Conservation (phyloP, 306 rosid genomes). For the Lathyrus tuberosus region DNA sequence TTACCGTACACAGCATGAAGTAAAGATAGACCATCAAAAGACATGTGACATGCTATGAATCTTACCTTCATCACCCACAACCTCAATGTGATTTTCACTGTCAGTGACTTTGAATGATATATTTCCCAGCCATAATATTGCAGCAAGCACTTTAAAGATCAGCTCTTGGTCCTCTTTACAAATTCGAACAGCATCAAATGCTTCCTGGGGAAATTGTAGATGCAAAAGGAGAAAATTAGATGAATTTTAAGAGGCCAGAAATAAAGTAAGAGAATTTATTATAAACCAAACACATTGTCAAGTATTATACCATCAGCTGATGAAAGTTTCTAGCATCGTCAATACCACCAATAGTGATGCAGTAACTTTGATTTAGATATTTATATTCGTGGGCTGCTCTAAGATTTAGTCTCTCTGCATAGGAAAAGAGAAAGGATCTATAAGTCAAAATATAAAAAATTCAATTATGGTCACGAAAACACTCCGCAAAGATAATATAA, state of each 20-base stretch:
- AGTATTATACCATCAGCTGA: slow-evolving; percentile 62
- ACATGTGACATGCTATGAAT: slow-evolving; percentile 22
- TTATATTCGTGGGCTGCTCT: slow-evolving; percentile 69
- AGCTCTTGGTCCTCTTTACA: slow-evolving; percentile 74
- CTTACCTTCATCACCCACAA: slow-evolving; percentile 84
- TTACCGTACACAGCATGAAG: slow-evolving; percentile 6
- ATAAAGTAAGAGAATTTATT: slow-evolving; percentile 28
- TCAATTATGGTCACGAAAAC: slow-evolving; percentile 39
- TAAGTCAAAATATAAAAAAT: slow-evolving; percentile 32
- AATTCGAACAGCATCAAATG: slow-evolving; percentile 60
- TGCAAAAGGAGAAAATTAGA: slow-evolving; percentile 30
- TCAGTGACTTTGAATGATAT: slow-evolving; percentile 70
- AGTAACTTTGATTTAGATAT: slow-evolving; percentile 82
- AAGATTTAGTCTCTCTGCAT: slow-evolving; percentile 80
- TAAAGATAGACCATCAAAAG: slow-evolving; percentile 20
- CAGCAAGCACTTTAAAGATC: slow-evolving; percentile 70
- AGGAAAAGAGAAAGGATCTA: slow-evolving; percentile 38
- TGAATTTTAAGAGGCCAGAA: slow-evolving; percentile 29
- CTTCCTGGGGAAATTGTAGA: slow-evolving; percentile 56
- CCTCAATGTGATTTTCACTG: slow-evolving; percentile 71
- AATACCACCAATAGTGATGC: slow-evolving; percentile 65
- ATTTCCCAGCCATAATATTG: slow-evolving; percentile 94
- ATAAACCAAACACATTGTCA: slow-evolving; percentile 33
- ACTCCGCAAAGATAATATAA: slow-evolving; percentile 10
- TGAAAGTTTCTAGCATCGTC: slow-evolving; percentile 72